These are phyloP conservation scores for Coemansia sp. DNA, from an alignment of 192 early-diverging fungal species.

Conservation along the genomic window DNA sequence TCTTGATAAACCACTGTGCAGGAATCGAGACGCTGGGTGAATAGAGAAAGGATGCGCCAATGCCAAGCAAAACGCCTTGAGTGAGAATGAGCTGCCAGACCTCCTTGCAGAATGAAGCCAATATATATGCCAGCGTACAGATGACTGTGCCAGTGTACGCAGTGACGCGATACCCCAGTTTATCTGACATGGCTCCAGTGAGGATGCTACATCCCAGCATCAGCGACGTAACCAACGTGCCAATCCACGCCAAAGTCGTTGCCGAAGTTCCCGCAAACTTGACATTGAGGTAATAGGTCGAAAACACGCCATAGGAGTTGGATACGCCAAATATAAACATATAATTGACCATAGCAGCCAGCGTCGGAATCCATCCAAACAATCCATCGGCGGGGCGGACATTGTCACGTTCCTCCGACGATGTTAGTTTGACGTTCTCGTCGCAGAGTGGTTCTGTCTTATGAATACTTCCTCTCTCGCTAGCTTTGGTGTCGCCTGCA, in stretches of 20 bases:
- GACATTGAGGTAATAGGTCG: conserved; percentile 48
- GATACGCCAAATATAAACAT: conserved; percentile 43
- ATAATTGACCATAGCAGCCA: conserved; percentile 59
- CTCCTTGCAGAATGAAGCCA: conserved; percentile 43
- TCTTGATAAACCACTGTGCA: conserved; percentile 63
- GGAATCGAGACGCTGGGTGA: conserved; percentile 62
- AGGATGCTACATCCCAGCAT: conserved; percentile 35
- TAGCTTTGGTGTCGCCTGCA: not conserved
- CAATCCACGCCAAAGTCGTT: conserved; percentile 44
- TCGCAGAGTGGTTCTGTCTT: conserved; percentile 6
- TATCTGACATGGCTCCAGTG: conserved; percentile 46
- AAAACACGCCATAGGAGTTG: conserved; percentile 52
- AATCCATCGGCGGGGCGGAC: conserved; percentile 31
- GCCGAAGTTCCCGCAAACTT: conserved; percentile 35
- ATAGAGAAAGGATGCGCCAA: conserved; percentile 60
- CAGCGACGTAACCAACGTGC: conserved; percentile 32
- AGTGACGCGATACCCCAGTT: conserved; percentile 33
- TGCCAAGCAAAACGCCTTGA: conserved; percentile 67
- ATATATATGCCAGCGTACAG: conserved; percentile 34
- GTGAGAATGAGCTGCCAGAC: conserved; percentile 75
- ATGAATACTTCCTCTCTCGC: not conserved
- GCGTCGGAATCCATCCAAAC: conserved; percentile 47
- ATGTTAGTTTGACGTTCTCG: not conserved
- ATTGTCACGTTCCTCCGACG: not conserved
- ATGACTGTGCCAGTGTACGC: conserved; percentile 42